Evolutionary conservation across 208 protist species (phyloP), one percentile per base, ranked within the genome.

Genomic region (Leishmania aethiopica): DNA sequence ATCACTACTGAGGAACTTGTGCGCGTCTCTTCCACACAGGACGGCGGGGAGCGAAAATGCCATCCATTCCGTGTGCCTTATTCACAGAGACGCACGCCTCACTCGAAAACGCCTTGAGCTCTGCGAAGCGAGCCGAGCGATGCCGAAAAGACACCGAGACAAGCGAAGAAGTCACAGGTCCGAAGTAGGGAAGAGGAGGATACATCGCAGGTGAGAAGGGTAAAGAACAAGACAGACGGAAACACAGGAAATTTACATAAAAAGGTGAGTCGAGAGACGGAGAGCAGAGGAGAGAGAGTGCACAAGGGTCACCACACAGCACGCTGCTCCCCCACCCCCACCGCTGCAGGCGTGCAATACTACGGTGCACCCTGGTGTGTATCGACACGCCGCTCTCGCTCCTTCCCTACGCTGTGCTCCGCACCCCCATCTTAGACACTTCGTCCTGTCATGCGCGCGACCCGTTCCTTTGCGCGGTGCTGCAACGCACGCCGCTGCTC

Each of bases 361-460:
- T 71, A 13, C 19, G 6, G 66, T 47, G 22, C 42, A 47, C 22
- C 13, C 32, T 28, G 4, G 69, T 51, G 69, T 35, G 2, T 3
- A 47, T 47, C 69, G 4, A 1, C 25, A 15, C 22, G 7, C 42
- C 42, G 19, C 69, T 11, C 69, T 32, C 37, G 19, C 69, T 15
- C 69, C 3, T 0, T 49, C 45, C 42, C 69, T 13, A 53, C 28
- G 7, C 69, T 51, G 7, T n/a, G 28, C 69, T 4, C 47, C 37
- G 15, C 28, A 62, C 15, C 47, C 13, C 72, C 70, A 22, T 25
- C 72, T 66, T 67, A 78, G 55, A 77, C 37, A 1, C 62, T 40
- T 15, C 78, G 59, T 1, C 78, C 83, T 6, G 76, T 80, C 81
- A 86, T 88, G 62, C 77, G 80, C 37, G 80, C 64, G 5, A 88